Percentiles rank a stretch among this genome's conserved stretches.
Conservation (phyloP, 345 rosid species). For the Salix purpurea region DNA sequence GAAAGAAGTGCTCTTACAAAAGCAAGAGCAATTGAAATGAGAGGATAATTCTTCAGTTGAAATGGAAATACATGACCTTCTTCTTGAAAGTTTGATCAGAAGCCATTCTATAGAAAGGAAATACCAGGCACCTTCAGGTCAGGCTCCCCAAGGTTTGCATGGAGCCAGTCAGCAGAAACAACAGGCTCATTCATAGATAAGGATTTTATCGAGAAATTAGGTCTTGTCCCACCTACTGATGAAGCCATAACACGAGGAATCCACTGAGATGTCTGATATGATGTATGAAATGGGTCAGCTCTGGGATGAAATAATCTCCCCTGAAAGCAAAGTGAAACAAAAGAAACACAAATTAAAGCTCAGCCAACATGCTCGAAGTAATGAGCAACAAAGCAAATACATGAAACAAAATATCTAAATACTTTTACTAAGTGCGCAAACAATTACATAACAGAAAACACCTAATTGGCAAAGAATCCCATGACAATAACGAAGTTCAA, state of each 20-base stretch:
- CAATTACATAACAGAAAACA: neutral
- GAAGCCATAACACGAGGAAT: constrained; percentile 52
- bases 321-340: constrained; percentile 33
- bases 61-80: neutral
- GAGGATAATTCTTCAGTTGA: neutral
- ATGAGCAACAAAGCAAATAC: neutral
- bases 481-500: neutral
- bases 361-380: neutral
- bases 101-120: neutral
- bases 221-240: constrained; percentile 28
- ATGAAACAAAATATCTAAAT: neutral
- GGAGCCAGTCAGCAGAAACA: constrained; percentile 95
- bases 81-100: neutral
- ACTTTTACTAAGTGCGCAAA: neutral
- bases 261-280: constrained; percentile 29
- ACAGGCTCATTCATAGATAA: constrained; percentile 61
- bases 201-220: constrained; percentile 44
- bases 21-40: neutral
- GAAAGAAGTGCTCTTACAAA: neutral
- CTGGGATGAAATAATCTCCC: constrained; percentile 31
- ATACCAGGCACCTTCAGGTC: constrained; percentile 59
- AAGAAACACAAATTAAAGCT: neutral
- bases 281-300: constrained; percentile 18
- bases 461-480: neutral
- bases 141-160: constrained; percentile 68